Conservation (phyloP, 352 stramenopile genomes). For the Halophytophthora batemanensis region DNA sequence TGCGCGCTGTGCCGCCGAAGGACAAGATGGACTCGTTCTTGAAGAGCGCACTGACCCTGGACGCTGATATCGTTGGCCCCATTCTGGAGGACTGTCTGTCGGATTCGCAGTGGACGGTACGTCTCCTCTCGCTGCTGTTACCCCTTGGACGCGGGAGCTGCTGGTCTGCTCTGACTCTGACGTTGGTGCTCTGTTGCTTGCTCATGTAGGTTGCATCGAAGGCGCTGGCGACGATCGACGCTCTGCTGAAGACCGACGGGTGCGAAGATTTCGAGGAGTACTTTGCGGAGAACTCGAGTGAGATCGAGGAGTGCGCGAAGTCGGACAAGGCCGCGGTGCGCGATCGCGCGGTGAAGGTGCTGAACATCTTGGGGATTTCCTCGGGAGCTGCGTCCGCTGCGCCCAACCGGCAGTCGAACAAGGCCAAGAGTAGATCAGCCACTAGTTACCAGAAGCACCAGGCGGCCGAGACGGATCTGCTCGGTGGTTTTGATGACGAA, state of each 20-base stretch:
- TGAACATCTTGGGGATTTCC: slow-evolving; percentile 56
- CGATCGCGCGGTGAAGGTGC: slow-evolving; percentile 74
- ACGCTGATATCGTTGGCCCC: slow-evolving; percentile 92
- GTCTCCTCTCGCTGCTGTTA: slow-evolving; percentile 6
- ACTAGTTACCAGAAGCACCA: slow-evolving; percentile 36
- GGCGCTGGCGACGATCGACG: slow-evolving; percentile 93
- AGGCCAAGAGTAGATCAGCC: slow-evolving; percentile 25
- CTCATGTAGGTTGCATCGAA: slow-evolving; percentile 90
- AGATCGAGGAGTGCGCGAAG: slow-evolving; percentile 69
- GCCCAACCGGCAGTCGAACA: slow-evolving; percentile 21
- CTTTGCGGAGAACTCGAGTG: slow-evolving; percentile 73
- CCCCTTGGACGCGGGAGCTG: too few relatives aligned
- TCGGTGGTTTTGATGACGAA: slow-evolving; percentile 68
- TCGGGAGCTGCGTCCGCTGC: slow-evolving; percentile 23
- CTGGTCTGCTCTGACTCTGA: too few relatives aligned
- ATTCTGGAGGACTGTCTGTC: slow-evolving; percentile 93
- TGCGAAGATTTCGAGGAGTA: slow-evolving; percentile 86
- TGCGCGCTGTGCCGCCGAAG: slow-evolving; percentile 92
- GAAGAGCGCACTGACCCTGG: slow-evolving; percentile 86
- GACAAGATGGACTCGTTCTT: slow-evolving; percentile 94
- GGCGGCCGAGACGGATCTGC: slow-evolving; percentile 54
- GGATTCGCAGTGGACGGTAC: slow-evolving; percentile 81
- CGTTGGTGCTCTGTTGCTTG: slow-evolving; percentile 15
- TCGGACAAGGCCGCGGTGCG: slow-evolving; percentile 78
- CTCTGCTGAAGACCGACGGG: slow-evolving; percentile 68